Conservation (phyloP, 2,329 filamentous ascomycete genomes). For the Hypoxylon rubiginosum region DNA sequence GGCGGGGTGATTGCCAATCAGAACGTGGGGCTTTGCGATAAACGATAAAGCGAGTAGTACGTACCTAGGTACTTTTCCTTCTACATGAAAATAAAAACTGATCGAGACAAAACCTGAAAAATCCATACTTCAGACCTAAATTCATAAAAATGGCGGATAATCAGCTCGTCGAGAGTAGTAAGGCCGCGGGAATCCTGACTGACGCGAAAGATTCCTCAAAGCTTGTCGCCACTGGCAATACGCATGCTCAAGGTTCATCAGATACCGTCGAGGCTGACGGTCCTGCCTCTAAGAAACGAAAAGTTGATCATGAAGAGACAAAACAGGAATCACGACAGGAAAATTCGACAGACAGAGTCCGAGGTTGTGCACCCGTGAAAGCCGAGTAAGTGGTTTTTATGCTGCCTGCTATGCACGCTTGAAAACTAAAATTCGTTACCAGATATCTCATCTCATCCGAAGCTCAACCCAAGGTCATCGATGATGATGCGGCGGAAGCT, state of each 20-base stretch:
- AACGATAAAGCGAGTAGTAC: neutral
- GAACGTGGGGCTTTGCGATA: neutral
- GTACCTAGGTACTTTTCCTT: slow-evolving; percentile 11
- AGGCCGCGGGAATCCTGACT: neutral
- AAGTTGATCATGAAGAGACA: slow-evolving; percentile 58
- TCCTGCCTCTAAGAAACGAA: slow-evolving; percentile 71
- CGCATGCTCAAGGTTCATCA: slow-evolving; percentile 10
- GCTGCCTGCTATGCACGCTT: neutral
- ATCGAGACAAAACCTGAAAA: slow-evolving; percentile 13
- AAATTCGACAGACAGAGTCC: slow-evolving; percentile 39
- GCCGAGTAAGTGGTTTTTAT: slow-evolving; percentile 54
- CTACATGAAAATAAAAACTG: slow-evolving; percentile 20
- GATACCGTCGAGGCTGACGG: slow-evolving; percentile 53
- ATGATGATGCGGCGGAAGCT: slow-evolving; percentile 73
- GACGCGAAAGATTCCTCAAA: slow-evolving; percentile 24
- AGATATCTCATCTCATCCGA: slow-evolving; percentile 53
- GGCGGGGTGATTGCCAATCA: neutral
- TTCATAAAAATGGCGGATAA: slow-evolving; percentile 17
- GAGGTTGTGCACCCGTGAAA: slow-evolving; percentile 55
- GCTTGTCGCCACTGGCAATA: slow-evolving; percentile 26
- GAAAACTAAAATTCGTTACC: slow-evolving; percentile 14
- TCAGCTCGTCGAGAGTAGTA: slow-evolving; percentile 8
- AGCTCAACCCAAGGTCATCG: slow-evolving; percentile 52
- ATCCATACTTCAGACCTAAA: slow-evolving; percentile 2
- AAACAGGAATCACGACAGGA: slow-evolving; percentile 23